A percentile compares a stretch with the other conserved stretches of the same genome.
These are phyloP conservation scores for Suillus brevipes DNA, from an alignment of 768 basidiomycete species.

Conservation along the genomic window DNA sequence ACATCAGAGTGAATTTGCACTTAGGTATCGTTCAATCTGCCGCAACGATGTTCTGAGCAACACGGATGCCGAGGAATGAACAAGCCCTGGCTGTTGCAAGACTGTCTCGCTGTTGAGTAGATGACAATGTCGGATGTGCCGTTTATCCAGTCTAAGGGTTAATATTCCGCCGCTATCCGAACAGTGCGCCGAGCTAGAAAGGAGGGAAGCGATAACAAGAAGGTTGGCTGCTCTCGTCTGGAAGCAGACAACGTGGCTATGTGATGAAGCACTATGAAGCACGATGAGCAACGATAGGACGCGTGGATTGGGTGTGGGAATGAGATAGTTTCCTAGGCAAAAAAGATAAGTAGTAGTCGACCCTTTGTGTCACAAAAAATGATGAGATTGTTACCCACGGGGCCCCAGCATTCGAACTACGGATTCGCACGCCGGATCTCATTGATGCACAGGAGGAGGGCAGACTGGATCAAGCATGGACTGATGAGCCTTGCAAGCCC, in stretches of 20 bases:
- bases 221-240: neutral
- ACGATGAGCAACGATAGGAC: neutral
- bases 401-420: too few relatives aligned
- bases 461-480: neutral
- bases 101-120: too few relatives aligned
- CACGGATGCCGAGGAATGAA: neutral
- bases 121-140: too few relatives aligned
- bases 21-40: neutral
- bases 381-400: neutral
- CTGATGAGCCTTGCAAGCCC: neutral
- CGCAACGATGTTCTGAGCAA: neutral
- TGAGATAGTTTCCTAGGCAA: neutral
- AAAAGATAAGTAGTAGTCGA: neutral
- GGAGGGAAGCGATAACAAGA: neutral
- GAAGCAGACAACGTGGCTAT: neutral
- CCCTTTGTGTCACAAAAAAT: neutral
- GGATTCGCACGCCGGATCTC: slow-evolving; percentile 3
- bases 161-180: neutral
- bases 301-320: neutral
- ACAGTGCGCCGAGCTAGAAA: neutral
- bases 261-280: neutral
- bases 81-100: too few relatives aligned
- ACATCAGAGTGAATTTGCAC: neutral
- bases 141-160: neutral
- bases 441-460: neutral